Evolutionary conservation across 1,284 basidiomycete species (phyloP).

Genomic region (Earliella scabrosa): DNA sequence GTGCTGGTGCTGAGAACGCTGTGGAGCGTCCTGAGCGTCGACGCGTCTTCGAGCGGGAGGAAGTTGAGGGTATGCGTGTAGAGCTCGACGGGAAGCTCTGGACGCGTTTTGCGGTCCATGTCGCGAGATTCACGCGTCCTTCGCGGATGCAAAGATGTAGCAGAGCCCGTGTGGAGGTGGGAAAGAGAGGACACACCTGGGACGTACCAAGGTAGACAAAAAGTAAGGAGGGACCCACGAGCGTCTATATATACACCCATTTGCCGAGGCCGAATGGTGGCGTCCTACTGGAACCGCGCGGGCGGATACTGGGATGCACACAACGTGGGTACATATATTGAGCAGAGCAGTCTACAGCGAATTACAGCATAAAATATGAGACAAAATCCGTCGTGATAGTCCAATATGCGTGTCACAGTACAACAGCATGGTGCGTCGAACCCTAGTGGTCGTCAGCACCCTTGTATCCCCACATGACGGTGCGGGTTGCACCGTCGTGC

Average conservation of each 20-base stretch:
- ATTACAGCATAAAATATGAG: slow-evolving; percentile 11
- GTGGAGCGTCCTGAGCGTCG: slow-evolving; percentile 28
- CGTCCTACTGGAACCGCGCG: no score
- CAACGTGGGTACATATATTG: not conserved
- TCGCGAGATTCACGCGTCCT: not conserved
- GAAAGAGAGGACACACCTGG: not conserved
- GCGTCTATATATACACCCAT: not conserved
- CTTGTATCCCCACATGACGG: slow-evolving; percentile 58
- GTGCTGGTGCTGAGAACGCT: slow-evolving; percentile 32
- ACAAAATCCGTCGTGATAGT: not conserved
- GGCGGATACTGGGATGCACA: not conserved
- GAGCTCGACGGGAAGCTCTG: slow-evolving; percentile 15
- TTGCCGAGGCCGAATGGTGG: not conserved
- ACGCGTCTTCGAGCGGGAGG: slow-evolving; percentile 29
- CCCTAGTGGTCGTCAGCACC: slow-evolving; percentile 40
- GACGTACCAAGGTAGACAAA: not conserved
- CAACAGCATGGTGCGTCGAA: not conserved
- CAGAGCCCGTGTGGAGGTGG: not conserved
- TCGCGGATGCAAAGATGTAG: not conserved
- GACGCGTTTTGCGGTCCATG: not conserved
- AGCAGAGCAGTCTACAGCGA: not conserved
- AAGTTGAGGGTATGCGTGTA: slow-evolving; percentile 17
- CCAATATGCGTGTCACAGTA: slow-evolving; percentile 3
- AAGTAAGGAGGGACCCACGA: not conserved
- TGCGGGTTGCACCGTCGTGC: slow-evolving; percentile 55